Evolutionary conservation across 2,329 filamentous ascomycete species (phyloP), one percentile per base, ranked within the genome.

Genomic region (Cyanodermella asteris): DNA sequence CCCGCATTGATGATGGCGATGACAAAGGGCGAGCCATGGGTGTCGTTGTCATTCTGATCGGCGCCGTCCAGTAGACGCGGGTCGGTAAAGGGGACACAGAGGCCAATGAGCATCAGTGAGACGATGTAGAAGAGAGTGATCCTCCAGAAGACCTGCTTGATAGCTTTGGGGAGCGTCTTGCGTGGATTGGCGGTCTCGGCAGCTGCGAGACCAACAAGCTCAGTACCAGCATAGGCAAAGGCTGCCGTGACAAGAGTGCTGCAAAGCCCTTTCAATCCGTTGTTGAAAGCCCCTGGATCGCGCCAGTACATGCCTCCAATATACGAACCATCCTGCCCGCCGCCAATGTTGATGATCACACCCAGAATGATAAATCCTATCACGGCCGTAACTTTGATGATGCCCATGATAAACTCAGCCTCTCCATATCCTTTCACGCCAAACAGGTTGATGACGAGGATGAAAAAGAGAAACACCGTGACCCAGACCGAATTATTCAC

Each of bases 81-180:
- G 32, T 90, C 65, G 38, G 64, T 52, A 44, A 74, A 82, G 0
- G 72, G 74, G 0, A 93, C 78, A 3, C 91, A 57, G 1, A 91
- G 59, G 14, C 84, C 80, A 29, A 93, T 68, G 4, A 93, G 54
- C 4, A 68, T 67, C 7, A 93, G 60, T 1, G 76, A 75, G 17
- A 90, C 68, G 24, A 93, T 61, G 51, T 91, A 93, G 54, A 93
- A 93, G 28, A 90, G 59, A 4, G 70, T 68, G 41, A 91, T 91
- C 40, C 82, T 72, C 81, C 82, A 93, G 48, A 91, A 91, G 13
- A 91, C 80, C 45, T 91, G 81, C 51, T 90, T 91, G 39, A 90
- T 69, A 8, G 82, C 82, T 0, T 70, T 80, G 0, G 82, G 82
- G 1, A 93, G 58, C 2, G 73, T 76, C 43, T 87, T 63, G 29